Percentiles rank a stretch among this genome's conserved stretches.
Conservation (phyloP, 108 stramenopile species). For the Cyclotella choctawhatcheeana region DNA sequence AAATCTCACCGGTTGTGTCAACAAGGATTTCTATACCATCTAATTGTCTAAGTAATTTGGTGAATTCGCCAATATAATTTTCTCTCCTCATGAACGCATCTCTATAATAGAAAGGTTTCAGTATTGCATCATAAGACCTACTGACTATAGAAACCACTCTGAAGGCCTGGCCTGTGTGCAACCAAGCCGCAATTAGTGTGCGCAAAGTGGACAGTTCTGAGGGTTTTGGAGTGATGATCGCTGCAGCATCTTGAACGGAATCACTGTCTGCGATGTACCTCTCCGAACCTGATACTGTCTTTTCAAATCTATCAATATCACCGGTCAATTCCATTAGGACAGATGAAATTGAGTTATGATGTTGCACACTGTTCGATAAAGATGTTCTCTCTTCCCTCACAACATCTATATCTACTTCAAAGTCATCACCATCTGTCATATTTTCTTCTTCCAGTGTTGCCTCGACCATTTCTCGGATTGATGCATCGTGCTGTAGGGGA, state of each 20-base stretch:
- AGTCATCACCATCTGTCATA: slow-evolving; percentile 32
- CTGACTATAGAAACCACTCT: slow-evolving; percentile 59
- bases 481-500: slow-evolving; percentile 10
- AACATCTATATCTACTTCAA: slow-evolving; percentile 50
- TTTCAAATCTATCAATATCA: slow-evolving; percentile 78
- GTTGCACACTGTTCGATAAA: slow-evolving; percentile 9
- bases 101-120: slow-evolving; percentile 67
- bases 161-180: slow-evolving; percentile 83
- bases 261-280: slow-evolving; percentile 27
- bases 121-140: slow-evolving; percentile 55
- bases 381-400: slow-evolving; percentile 23
- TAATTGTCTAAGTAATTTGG: slow-evolving; percentile 57
- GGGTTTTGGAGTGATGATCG: slow-evolving; percentile 46
- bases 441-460: slow-evolving; percentile 29
- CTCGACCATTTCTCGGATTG: slow-evolving; percentile 47
- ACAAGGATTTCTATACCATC: slow-evolving; percentile 81
- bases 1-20: too few relatives aligned
- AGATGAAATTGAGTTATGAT: slow-evolving; percentile 53
- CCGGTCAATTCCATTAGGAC: slow-evolving; percentile 84
- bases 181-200: slow-evolving; percentile 85
- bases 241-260: slow-evolving; percentile 25
- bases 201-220: slow-evolving; percentile 75
- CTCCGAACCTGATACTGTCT: slow-evolving; percentile 26
- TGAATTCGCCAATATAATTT: slow-evolving; percentile 54
- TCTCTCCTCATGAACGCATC: slow-evolving; percentile 63